Evolutionary conservation across 495 filamentous ascomycete species (phyloP).

Genomic region (Trichoderma gamsii): DNA sequence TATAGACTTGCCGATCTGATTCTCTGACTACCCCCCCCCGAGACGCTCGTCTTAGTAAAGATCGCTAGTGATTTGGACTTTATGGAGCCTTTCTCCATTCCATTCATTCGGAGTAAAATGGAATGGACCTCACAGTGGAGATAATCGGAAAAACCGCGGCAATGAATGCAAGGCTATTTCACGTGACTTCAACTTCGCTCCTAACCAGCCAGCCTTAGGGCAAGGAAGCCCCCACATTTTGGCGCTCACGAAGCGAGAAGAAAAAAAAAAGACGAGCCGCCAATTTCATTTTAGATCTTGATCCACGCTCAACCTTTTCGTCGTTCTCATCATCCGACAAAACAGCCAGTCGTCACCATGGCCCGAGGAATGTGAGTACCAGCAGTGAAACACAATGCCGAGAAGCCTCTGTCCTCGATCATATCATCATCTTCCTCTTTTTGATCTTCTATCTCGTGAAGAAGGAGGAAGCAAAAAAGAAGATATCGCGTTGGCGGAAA

Average conservation of each 20-base stretch:
- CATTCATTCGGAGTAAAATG: neutral
- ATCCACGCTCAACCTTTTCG: conserved; percentile 11
- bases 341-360: conserved; percentile 40
- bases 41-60: too few relatives aligned
- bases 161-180: neutral
- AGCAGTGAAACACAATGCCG: neutral
- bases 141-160: neutral
- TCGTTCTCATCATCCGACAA: conserved; percentile 14
- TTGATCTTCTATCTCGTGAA: neutral
- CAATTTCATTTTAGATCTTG: conserved; percentile 9
- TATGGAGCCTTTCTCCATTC: too few relatives aligned
- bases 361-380: conserved; percentile 61
- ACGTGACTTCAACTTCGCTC: neutral
- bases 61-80: too few relatives aligned
- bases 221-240: conserved; percentile 13
- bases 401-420: neutral
- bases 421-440: neutral
- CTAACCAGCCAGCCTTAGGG: neutral
- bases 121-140: too few relatives aligned
- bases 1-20: too few relatives aligned
- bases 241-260: conserved; percentile 5
- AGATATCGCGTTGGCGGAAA: neutral
- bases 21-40: too few relatives aligned
- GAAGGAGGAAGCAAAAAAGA: neutral
- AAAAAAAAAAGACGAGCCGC: conserved; percentile 14